Conservation (phyloP, 2,329 filamentous ascomycete species). For the Ilyonectria robusta region DNA sequence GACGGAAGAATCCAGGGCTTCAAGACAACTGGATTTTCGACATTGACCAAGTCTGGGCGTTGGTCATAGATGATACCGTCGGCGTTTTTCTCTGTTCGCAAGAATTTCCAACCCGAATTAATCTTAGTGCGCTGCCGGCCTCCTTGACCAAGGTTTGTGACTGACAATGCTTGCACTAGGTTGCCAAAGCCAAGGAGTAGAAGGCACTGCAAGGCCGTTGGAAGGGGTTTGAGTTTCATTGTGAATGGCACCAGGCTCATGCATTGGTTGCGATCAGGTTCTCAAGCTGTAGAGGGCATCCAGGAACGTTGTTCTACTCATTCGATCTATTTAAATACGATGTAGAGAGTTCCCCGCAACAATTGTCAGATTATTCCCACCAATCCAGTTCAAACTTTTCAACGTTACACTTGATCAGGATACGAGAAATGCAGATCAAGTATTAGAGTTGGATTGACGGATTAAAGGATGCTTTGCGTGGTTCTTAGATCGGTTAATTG, state of each 20-base stretch:
- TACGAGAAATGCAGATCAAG: neutral
- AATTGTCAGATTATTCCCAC: neutral
- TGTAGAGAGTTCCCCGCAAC: neutral
- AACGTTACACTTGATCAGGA: neutral
- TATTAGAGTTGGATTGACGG: neutral
- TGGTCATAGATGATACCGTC: conserved; percentile 52
- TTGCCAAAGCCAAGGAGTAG: neutral
- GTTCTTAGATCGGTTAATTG: neutral
- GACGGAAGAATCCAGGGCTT: conserved; percentile 60
- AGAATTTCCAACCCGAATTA: neutral
- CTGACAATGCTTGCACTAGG: neutral
- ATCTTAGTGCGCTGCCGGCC: neutral
- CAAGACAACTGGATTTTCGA: conserved; percentile 41
- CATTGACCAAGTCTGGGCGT: conserved; percentile 37
- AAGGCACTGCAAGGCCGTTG: neutral
- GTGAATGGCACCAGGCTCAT: neutral
- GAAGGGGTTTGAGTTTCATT: neutral
- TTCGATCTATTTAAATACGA: neutral
- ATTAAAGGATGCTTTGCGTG: neutral
- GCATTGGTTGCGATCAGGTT: neutral
- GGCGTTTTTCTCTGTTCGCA: conserved; percentile 44
- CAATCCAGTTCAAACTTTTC: neutral
- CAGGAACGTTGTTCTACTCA: neutral
- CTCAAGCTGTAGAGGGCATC: neutral
- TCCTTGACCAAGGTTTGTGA: neutral